Conservation (phyloP, 768 basidiomycete genomes). For the Calocybe gangraenosa region DNA sequence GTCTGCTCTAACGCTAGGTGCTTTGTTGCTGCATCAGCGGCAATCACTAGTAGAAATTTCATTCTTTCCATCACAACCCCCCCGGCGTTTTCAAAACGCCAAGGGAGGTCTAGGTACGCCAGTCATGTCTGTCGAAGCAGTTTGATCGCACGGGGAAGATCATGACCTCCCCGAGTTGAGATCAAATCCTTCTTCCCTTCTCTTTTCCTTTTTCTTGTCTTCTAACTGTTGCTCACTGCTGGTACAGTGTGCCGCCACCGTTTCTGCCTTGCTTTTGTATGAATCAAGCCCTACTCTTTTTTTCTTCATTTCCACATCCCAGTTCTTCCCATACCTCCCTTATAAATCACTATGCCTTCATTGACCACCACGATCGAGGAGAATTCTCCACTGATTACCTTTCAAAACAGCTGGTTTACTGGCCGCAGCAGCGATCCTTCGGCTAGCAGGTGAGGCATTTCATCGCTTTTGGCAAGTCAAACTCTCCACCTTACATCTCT, state of each 20-base stretch:
- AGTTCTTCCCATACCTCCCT: too few relatives aligned
- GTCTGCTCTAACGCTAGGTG: too few relatives aligned
- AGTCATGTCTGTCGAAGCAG: too few relatives aligned
- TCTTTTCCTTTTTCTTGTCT: background rate
- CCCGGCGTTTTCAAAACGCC: too few relatives aligned
- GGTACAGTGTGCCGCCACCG: too few relatives aligned
- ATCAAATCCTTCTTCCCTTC: background rate
- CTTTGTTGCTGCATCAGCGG: too few relatives aligned
- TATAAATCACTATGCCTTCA: slow-evolving; percentile 9
- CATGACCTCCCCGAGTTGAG: too few relatives aligned
- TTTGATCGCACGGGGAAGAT: too few relatives aligned
- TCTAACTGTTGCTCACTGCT: background rate
- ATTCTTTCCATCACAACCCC: too few relatives aligned
- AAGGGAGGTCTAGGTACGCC: too few relatives aligned
- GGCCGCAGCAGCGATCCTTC: slow-evolving; percentile 5
- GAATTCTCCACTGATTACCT: slow-evolving; percentile 16
- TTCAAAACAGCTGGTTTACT: slow-evolving; percentile 8
- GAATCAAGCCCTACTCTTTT: background rate
- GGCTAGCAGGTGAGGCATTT: slow-evolving; percentile 6
- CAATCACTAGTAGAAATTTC: too few relatives aligned
- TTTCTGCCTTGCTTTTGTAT: too few relatives aligned
- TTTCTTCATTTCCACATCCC: background rate
- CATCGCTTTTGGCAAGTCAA: background rate
- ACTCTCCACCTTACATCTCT: background rate
- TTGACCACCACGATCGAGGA: slow-evolving; percentile 14